These are phyloP conservation scores for Curvularia sp. DNA, from an alignment of 2,329 filamentous ascomycete species.

Conservation along the genomic window DNA sequence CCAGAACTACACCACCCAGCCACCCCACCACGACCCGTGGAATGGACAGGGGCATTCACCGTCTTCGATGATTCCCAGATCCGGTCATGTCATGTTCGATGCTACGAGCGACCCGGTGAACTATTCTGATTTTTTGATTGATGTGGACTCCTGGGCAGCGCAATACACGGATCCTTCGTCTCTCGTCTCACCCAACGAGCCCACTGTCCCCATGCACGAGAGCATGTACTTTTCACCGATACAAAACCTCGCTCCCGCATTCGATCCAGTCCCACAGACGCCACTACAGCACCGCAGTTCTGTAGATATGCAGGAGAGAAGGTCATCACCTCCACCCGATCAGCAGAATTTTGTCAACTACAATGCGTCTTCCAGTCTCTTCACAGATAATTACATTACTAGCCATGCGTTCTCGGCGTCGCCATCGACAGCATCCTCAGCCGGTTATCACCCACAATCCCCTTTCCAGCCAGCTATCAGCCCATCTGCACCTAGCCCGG, in stretches of 20 bases:
- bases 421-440: slow-evolving; percentile 35
- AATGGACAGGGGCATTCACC: slow-evolving; percentile 38
- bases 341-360: slow-evolving; percentile 40
- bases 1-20: slow-evolving; percentile 36
- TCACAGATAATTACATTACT: slow-evolving; percentile 36
- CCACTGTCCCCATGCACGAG: slow-evolving; percentile 33
- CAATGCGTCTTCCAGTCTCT: slow-evolving; percentile 32
- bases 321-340: slow-evolving; percentile 35
- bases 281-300: slow-evolving; percentile 28
- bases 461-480: slow-evolving; percentile 34
- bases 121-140: slow-evolving; percentile 29
- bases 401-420: slow-evolving; percentile 24
- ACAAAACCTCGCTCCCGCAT: slow-evolving; percentile 26
- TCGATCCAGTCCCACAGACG: slow-evolving; percentile 19
- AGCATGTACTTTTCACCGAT: slow-evolving; percentile 25
- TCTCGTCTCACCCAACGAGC: slow-evolving; percentile 41
- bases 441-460: slow-evolving; percentile 25
- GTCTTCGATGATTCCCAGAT: slow-evolving; percentile 36
- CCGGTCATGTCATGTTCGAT: slow-evolving; percentile 42
- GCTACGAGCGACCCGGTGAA: slow-evolving; percentile 37
- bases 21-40: slow-evolving; percentile 43
- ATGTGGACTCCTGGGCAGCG: slow-evolving; percentile 36
- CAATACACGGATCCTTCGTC: slow-evolving; percentile 38
- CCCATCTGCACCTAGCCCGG: slow-evolving; percentile 40
- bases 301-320: slow-evolving; percentile 32